Evolutionary conservation across 1,284 basidiomycete genomes (phyloP).

Genomic region (Melanopsichium pennsylvanicum): DNA sequence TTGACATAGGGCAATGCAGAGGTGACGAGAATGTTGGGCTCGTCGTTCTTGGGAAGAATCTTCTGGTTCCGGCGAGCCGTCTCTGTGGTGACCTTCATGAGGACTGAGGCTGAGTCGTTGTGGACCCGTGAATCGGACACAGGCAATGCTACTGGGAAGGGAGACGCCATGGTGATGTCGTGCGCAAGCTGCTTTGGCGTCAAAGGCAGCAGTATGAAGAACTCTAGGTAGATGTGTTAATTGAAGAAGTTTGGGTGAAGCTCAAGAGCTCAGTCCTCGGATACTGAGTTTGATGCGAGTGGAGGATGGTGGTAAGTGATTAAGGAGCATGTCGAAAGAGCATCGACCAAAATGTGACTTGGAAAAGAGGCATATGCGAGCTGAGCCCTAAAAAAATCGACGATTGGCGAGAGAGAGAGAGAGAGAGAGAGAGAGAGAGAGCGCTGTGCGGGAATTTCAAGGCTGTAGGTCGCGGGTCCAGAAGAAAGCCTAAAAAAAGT

Average conservation of each 20-base stretch:
- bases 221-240: background rate
- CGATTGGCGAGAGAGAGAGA: background rate
- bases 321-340: too few species aligned
- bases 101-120: constrained; percentile 42
- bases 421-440: too few species aligned
- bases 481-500: too few species aligned
- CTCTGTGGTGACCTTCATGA: constrained; percentile 58
- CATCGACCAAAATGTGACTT: background rate
- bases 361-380: background rate
- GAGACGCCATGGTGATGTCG: constrained; percentile 61
- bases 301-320: background rate
- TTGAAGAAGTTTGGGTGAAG: too few species aligned
- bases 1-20: constrained; percentile 97
- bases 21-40: constrained; percentile 77
- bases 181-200: constrained; percentile 17
- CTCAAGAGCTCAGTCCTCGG: too few species aligned
- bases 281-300: too few species aligned
- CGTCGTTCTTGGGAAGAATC: constrained; percentile 56
- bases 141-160: constrained; percentile 56
- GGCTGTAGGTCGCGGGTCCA: too few species aligned
- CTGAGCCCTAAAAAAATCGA: background rate
- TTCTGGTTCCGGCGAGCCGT: constrained; percentile 45
- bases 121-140: constrained; percentile 43
- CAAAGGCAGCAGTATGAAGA: background rate
- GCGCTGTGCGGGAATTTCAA: too few species aligned